Base-by-base conservation (phyloP, 768 basidiomycete species). In the Podaxis sp. region DNA sequence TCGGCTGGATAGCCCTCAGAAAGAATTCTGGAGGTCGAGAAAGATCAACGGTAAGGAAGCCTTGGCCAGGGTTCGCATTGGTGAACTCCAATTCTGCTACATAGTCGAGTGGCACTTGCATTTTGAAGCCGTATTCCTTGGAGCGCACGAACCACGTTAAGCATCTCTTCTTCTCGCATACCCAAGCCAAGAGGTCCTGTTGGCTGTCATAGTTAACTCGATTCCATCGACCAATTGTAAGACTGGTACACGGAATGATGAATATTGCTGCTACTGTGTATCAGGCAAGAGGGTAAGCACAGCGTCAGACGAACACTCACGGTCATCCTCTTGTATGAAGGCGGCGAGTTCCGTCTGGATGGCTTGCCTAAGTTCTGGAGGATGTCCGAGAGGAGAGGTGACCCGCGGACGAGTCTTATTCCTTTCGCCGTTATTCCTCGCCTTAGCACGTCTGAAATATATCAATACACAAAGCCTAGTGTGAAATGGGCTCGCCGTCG, bases 141-240 rank as follows among this genome's bases (percentile, higher is more conserved):
- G 88, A 88, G 46, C 86, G 84, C 60, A 94, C 87, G 72, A 88
- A 94, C 93, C 93, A 94, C 3, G 84, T 84, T 30, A 94, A 75
- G 68, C 82, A 86, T 46, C 82, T 85, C 67, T 84, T 88, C 46
- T 72, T 65, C 24, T 92, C 88, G 71, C 84, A 92, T 12, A 89
- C 77, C 72, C 93, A 94, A 1, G 90, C 89, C 38, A 93, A 79
- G 8, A 94, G 79, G 72, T 92, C 90, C 65, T 87, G 81, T 58
- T 82, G 83, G 65, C 74, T 77, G 3, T 76, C 69, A 24, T 78
- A 85, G 84, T 1, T 85, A 44, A 92, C 85, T 48, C 93, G 87
- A 55, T 87, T 83, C 92, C 92, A 95, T 8, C 81, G 82, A 40
- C 93, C 93, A 64, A 95, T 84, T 7, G 85, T 83, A 54, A 94